Conservation (phyloP, 352 stramenopile species). For the Phytophthora idaei region DNA sequence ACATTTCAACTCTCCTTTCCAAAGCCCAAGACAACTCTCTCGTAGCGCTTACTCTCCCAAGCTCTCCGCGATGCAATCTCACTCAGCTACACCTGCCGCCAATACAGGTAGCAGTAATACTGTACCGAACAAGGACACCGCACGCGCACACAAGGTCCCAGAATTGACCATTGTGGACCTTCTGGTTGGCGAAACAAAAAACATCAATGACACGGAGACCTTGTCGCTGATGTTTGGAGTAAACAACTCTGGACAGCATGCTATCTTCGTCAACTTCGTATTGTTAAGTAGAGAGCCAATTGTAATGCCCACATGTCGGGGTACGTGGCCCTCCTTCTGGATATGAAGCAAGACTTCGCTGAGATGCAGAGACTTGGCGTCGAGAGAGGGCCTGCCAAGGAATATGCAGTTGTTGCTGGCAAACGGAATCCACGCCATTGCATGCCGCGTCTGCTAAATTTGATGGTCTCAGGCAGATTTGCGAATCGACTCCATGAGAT, state of each 20-base stretch:
- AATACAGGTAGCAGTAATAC: too few relatives aligned
- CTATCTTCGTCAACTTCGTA: slow-evolving; percentile 5
- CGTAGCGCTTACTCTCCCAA: too few relatives aligned
- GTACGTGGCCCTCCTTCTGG: slow-evolving; percentile 6
- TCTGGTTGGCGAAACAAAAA: neutral
- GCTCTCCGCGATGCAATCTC: too few relatives aligned
- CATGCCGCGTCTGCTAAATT: slow-evolving; percentile 6
- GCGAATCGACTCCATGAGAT: neutral
- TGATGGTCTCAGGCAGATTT: slow-evolving; percentile 7
- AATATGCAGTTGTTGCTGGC: neutral
- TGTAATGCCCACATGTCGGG: slow-evolving; percentile 8
- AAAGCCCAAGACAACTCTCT: too few relatives aligned
- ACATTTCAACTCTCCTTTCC: too few relatives aligned
- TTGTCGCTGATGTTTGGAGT: neutral
- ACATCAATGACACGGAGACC: neutral
- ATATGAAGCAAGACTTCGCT: slow-evolving; percentile 1
- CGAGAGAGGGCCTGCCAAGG: neutral
- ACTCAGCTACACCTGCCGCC: too few relatives aligned
- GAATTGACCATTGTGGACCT: neutral
- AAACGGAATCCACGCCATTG: neutral
- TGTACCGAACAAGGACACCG: too few relatives aligned
- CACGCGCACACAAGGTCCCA: too few relatives aligned
- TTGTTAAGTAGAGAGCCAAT: slow-evolving; percentile 7
- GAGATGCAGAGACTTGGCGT: slow-evolving; percentile 2
- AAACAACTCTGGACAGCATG: slow-evolving; percentile 5